phyloP scores from a whole-genome alignment of 768 basidiomycete species.

The Calocybe cyanea region DNA sequence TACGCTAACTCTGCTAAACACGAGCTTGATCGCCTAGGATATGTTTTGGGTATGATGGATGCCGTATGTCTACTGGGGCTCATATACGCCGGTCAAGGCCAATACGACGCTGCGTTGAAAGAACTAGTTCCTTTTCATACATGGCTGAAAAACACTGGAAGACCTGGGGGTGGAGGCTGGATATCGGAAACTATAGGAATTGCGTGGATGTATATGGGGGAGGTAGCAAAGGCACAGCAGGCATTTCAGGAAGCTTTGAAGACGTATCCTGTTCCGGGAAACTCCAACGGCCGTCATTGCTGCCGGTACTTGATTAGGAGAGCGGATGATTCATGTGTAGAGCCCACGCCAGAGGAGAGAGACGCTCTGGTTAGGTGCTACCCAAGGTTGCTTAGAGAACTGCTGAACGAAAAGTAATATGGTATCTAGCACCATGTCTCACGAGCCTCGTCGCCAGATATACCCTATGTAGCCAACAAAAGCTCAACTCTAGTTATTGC shows the following conservation, averaged over 20 bases:
- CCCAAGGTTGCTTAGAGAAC: too few relatives aligned
- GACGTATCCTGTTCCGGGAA: neutral
- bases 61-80: neutral
- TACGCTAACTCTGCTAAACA: constrained; percentile 1
- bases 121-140: neutral
- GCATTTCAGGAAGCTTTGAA: constrained; percentile 3
- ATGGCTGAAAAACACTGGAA: neutral
- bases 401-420: too few relatives aligned
- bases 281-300: neutral
- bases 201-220: neutral
- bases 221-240: neutral
- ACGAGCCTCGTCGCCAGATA: too few relatives aligned
- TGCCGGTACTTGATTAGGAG: neutral
- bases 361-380: too few relatives aligned
- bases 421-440: too few relatives aligned
- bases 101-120: constrained; percentile 1
- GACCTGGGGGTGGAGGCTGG: neutral
- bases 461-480: too few relatives aligned
- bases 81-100: neutral
- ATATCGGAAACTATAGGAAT: constrained; percentile 1
- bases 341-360: too few relatives aligned
- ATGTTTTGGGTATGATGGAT: neutral
- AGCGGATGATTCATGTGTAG: neutral
- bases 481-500: too few relatives aligned
- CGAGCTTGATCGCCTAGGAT: neutral